Conservation (phyloP, 306 rosid species). For the Notholithocarpus densiflorus region DNA sequence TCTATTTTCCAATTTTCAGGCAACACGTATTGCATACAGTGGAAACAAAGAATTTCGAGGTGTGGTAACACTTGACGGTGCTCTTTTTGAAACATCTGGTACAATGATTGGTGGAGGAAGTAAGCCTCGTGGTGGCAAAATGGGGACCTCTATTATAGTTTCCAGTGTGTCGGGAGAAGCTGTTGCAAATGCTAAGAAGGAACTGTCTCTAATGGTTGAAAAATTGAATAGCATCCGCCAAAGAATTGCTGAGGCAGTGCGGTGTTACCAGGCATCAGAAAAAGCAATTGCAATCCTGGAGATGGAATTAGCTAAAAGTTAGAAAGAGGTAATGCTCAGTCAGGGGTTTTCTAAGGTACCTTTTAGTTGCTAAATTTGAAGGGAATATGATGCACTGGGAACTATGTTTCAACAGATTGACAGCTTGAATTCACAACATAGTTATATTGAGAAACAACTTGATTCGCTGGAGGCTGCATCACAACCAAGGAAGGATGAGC, state of each 20-base stretch:
- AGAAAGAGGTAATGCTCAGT: conserved; percentile 63
- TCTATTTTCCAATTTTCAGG: conserved; percentile 45
- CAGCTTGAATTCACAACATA: conserved; percentile 65
- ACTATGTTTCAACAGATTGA: conserved; percentile 56
- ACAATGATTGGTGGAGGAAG: conserved; percentile 94
- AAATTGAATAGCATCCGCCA: too few species aligned
- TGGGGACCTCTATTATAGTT: conserved; percentile 82
- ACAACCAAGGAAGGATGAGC: conserved; percentile 66
- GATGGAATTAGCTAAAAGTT: conserved; percentile 82
- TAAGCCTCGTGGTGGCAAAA: conserved; percentile 92
- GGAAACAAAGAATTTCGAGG: conserved; percentile 61
- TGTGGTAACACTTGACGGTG: conserved; percentile 95
- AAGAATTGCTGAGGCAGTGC: conserved; percentile 54
- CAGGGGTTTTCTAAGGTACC: neutral
- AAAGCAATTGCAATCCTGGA: conserved; percentile 59
- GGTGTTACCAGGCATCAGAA: conserved; percentile 62
- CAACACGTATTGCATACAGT: conserved; percentile 9
- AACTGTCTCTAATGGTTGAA: too few species aligned
- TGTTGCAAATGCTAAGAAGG: conserved; percentile 64
- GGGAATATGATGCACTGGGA: conserved; percentile 1
- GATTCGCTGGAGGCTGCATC: conserved; percentile 78
- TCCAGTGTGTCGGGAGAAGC: conserved; percentile 74
- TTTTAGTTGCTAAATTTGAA: conserved; percentile 1
- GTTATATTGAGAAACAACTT: conserved; percentile 79
- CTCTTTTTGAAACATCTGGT: conserved; percentile 82